Percentiles rank a stretch among this genome's conserved stretches.
These are phyloP conservation scores for Raffaelea arxii DNA, from an alignment of 2,329 filamentous ascomycete species.

Conservation along the genomic window DNA sequence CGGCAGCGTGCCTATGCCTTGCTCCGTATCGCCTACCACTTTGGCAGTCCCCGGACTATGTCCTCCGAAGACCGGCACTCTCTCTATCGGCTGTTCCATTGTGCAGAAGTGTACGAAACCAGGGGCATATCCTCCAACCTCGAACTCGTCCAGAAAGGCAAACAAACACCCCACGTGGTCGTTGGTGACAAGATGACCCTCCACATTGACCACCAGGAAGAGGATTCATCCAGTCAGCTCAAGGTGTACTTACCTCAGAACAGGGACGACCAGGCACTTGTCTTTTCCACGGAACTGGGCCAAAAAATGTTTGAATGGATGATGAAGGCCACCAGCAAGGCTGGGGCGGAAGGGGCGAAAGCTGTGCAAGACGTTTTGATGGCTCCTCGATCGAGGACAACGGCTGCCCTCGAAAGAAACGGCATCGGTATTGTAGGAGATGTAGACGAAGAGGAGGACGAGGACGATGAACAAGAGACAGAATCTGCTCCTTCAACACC, in stretches of 20 bases:
- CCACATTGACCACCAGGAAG: slow-evolving; percentile 22
- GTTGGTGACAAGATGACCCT: slow-evolving; percentile 14
- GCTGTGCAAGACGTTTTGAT: slow-evolving; percentile 1
- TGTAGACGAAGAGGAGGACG: too few species aligned
- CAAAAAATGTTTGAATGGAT: slow-evolving; percentile 22
- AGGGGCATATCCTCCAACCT: slow-evolving; percentile 20
- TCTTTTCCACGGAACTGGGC: slow-evolving; percentile 19
- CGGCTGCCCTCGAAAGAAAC: slow-evolving; percentile 9
- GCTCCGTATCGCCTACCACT: slow-evolving; percentile 20
- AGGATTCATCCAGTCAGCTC: slow-evolving; percentile 6
- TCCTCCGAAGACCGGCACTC: slow-evolving; percentile 3
- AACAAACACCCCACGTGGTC: slow-evolving; percentile 8
- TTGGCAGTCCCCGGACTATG: slow-evolving; percentile 15
- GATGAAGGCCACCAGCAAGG: slow-evolving; percentile 19
- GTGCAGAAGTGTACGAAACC: slow-evolving; percentile 19
- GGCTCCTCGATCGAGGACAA: slow-evolving; percentile 1
- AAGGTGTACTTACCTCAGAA: slow-evolving; percentile 23
- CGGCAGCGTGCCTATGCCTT: slow-evolving; percentile 20
- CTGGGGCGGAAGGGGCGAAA: slow-evolving; percentile 1
- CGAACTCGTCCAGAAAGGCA: slow-evolving; percentile 18
- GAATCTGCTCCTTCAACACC: background rate
- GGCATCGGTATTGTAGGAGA: slow-evolving; percentile 8
- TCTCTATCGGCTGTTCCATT: slow-evolving; percentile 16
- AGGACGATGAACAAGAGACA: background rate
- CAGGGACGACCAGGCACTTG: slow-evolving; percentile 17